These are phyloP conservation scores for Hymenoscyphus occultus DNA, from an alignment of 2,329 filamentous ascomycete species.

Conservation along the genomic window DNA sequence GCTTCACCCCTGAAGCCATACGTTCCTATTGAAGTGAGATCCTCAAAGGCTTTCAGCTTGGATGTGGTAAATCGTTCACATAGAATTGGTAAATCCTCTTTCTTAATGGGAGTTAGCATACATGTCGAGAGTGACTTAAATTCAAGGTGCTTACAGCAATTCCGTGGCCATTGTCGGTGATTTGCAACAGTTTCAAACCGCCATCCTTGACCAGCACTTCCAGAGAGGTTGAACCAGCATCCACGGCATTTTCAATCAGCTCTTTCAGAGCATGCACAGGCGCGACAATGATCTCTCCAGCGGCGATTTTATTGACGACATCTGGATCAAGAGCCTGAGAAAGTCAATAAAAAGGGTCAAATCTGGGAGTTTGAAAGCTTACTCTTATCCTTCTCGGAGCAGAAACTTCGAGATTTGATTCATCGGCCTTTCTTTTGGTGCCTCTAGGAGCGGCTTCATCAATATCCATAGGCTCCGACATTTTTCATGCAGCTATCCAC, in stretches of 20 bases:
- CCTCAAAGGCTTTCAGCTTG: constrained; percentile 90
- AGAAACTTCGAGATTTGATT: constrained; percentile 37
- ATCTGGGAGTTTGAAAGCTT: constrained; percentile 16
- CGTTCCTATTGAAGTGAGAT: constrained; percentile 82
- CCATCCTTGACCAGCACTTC: constrained; percentile 94
- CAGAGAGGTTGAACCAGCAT: constrained; percentile 89
- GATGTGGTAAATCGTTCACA: constrained; percentile 97
- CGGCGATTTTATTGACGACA: constrained; percentile 98
- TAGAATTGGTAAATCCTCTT: constrained; percentile 85
- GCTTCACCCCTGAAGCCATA: constrained; percentile 99
- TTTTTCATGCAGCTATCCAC: constrained; percentile 18
- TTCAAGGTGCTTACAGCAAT: constrained; percentile 66
- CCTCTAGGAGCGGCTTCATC: constrained; percentile 37
- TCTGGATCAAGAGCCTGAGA: constrained; percentile 80
- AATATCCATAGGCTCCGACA: constrained; percentile 43
- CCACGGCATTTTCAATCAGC: constrained; percentile 93
- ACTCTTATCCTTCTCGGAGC: constrained; percentile 50
- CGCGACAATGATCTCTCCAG: constrained; percentile 96
- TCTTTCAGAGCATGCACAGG: constrained; percentile 96
- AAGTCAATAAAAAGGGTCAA: constrained; percentile 28
- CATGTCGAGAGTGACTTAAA: background rate
- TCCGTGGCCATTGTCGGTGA: constrained; percentile 94
- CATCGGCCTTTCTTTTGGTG: constrained; percentile 49
- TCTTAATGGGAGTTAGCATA: constrained; percentile 47
- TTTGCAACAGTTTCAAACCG: constrained; percentile 90